Conservation (phyloP, 1,139 yeast genomes). For the Hanseniaspora uvarum region DNA sequence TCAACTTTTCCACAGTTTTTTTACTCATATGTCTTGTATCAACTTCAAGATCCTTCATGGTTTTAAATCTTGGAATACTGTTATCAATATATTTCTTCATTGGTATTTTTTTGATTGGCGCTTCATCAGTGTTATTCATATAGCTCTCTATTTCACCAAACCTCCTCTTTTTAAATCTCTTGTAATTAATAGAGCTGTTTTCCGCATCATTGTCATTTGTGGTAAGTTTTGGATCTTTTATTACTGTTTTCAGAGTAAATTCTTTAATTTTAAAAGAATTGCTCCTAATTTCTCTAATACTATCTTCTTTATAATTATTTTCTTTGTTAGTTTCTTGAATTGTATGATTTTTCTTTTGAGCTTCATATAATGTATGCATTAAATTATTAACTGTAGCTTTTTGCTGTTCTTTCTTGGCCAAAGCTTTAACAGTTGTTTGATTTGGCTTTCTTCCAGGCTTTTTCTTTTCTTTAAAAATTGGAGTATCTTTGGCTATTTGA, state of each 20-base stretch:
- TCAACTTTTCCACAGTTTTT: background rate
- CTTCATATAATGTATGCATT: background rate
- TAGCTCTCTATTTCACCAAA: background rate
- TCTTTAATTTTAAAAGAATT: background rate
- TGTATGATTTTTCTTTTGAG: background rate
- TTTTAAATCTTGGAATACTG: constrained; percentile 9
- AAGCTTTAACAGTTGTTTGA: background rate
- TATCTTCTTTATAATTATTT: background rate
- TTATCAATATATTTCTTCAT: constrained; percentile 8
- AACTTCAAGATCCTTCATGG: constrained; percentile 1
- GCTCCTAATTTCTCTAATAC: background rate
- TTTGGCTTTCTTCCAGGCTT: background rate
- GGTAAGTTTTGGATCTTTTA: background rate
- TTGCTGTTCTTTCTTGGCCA: background rate
- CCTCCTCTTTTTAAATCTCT: background rate
- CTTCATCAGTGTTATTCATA: background rate
- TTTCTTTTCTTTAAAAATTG: background rate
- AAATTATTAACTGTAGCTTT: background rate
- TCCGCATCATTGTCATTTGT: background rate
- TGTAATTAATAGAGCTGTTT: background rate
- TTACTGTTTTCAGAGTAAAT: background rate
- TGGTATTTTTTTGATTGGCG: background rate
- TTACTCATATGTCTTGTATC: background rate
- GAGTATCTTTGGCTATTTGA: background rate
- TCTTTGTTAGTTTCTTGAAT: background rate